Conservation (phyloP, 345 rosid species). For the Acer saccharum region DNA sequence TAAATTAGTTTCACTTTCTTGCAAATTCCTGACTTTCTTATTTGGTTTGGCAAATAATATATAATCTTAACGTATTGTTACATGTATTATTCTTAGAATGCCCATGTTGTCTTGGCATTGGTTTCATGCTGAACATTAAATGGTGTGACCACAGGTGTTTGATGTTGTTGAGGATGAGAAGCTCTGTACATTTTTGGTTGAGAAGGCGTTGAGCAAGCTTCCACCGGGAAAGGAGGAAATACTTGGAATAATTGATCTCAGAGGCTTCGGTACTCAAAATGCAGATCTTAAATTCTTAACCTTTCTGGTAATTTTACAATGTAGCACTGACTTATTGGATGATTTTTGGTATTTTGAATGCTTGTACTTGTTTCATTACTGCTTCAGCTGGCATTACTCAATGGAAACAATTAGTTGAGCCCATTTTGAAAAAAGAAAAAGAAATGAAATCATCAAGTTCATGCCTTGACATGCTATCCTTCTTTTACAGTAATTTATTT, state of each 20-base stretch:
- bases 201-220: slow-evolving; percentile 78
- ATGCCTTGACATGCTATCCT: background rate
- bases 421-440: background rate
- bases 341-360: slow-evolving; percentile 3
- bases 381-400: slow-evolving; percentile 2
- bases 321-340: background rate
- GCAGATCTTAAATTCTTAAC: slow-evolving; percentile 77
- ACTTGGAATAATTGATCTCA: slow-evolving; percentile 79
- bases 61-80: background rate
- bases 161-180: slow-evolving; percentile 73
- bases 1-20: background rate
- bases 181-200: slow-evolving; percentile 69
- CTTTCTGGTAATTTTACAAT: slow-evolving; percentile 58
- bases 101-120: slow-evolving; percentile 7
- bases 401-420: slow-evolving; percentile 5
- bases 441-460: background rate
- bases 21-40: background rate
- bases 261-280: slow-evolving; percentile 64
- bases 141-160: slow-evolving; percentile 50
- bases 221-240: slow-evolving; percentile 71
- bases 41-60: background rate
- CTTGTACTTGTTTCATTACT: slow-evolving; percentile 6
- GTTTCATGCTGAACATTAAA: slow-evolving; percentile 5
- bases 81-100: background rate
- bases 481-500: background rate